Percentiles rank a stretch among this genome's conserved stretches.
These are phyloP conservation scores for Rhizopogon vulgaris DNA, from an alignment of 768 basidiomycete species.

Conservation along the genomic window DNA sequence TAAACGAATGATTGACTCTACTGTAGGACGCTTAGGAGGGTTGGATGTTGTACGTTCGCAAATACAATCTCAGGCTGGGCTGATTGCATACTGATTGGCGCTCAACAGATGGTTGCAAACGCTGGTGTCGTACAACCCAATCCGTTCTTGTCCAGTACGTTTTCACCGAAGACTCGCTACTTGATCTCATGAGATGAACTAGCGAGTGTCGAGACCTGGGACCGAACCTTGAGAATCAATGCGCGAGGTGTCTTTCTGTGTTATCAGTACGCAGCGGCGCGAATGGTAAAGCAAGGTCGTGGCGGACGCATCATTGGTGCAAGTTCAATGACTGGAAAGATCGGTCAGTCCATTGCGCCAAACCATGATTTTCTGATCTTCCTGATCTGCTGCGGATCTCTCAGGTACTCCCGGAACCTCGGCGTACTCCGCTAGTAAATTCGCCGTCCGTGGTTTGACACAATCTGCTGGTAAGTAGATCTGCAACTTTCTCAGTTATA, in stretches of 20 bases:
- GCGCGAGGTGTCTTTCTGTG: conserved; percentile 53
- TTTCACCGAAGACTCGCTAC: background rate
- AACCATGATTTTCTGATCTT: background rate
- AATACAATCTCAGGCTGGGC: background rate
- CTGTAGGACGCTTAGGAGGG: conserved; percentile 11
- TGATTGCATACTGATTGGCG: background rate
- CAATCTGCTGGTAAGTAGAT: conserved; percentile 13
- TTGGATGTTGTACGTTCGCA: background rate
- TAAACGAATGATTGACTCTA: conserved; percentile 12
- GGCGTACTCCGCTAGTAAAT: conserved; percentile 12
- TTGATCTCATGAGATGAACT: background rate
- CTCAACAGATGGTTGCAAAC: conserved; percentile 15
- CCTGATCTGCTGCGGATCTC: background rate
- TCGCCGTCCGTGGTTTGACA: conserved; percentile 3
- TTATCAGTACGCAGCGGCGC: conserved; percentile 55
- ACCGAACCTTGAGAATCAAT: conserved; percentile 44
- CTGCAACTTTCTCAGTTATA: background rate
- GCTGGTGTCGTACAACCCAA: background rate
- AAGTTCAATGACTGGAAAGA: conserved; percentile 9
- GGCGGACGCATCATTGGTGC: conserved; percentile 54
- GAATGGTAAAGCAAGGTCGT: conserved; percentile 49
- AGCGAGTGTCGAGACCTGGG: conserved; percentile 33
- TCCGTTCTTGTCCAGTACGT: conserved; percentile 1
- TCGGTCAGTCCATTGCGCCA: background rate
- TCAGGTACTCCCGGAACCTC: background rate